phyloP scores from a whole-genome alignment of 2,329 filamentous ascomycete species.

The Aspergillus latus region DNA sequence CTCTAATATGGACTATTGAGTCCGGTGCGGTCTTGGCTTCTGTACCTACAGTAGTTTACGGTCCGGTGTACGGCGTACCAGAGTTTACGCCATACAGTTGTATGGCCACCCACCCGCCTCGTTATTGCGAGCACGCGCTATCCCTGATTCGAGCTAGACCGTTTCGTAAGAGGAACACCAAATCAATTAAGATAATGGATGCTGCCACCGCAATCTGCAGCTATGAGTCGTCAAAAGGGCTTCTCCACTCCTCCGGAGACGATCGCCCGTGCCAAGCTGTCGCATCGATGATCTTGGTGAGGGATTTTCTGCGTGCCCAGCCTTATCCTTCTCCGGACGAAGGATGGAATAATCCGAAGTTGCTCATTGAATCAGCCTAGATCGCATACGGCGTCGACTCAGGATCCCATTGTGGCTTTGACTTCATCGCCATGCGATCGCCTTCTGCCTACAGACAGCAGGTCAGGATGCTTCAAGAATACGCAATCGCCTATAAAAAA shows the following conservation, averaged over 20 bases:
- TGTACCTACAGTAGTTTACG: constrained; percentile 38
- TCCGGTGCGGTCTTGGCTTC: constrained; percentile 20
- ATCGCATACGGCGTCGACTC: neutral
- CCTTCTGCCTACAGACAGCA: neutral
- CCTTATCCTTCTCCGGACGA: neutral
- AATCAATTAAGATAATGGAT: constrained; percentile 5
- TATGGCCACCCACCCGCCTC: constrained; percentile 6
- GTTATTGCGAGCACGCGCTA: constrained; percentile 4
- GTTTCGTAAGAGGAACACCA: constrained; percentile 4
- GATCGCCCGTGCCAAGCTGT: constrained; percentile 36
- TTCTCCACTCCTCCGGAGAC: constrained; percentile 30
- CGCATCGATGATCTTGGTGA: constrained; percentile 34
- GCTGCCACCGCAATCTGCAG: neutral
- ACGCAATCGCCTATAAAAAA: constrained; percentile 1
- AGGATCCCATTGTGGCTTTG: neutral
- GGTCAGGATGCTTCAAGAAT: neutral
- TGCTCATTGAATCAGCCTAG: neutral
- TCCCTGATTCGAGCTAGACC: neutral
- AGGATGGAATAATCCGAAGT: neutral
- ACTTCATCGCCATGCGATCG: neutral
- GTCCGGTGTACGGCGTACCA: constrained; percentile 4
- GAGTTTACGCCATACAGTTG: neutral
- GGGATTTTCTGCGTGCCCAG: constrained; percentile 30
- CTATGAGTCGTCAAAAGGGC: neutral
- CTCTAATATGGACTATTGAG: constrained; percentile 12